phyloP scores from a whole-genome alignment of 306 rosid species.

The Acacia confusa region DNA sequence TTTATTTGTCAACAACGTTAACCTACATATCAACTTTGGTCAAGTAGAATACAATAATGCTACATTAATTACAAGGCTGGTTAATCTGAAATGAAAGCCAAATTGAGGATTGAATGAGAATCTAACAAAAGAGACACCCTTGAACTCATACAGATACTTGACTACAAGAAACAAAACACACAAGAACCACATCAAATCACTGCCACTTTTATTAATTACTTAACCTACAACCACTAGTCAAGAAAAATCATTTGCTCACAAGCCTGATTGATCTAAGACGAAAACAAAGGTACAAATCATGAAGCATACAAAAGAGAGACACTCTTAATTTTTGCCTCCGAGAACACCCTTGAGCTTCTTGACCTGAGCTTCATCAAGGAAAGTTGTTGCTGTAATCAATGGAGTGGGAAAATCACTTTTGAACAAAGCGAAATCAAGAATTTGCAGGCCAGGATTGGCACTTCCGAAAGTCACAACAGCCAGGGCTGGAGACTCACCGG shows the following conservation, averaged over 20 bases:
- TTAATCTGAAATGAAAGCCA: not conserved
- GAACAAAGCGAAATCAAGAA: constrained; percentile 71
- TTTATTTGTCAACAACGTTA: not conserved
- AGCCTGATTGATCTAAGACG: not conserved
- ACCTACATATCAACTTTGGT: not conserved
- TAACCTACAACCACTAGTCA: not conserved
- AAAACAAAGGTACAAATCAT: not conserved
- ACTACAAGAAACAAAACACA: not conserved
- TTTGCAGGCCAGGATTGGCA: constrained; percentile 70
- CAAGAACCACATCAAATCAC: not conserved
- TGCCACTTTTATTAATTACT: not conserved
- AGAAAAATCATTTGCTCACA: not conserved
- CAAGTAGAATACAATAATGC: not conserved
- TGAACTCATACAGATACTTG: not conserved
- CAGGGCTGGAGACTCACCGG: constrained; percentile 21
- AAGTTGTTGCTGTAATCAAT: constrained; percentile 49
- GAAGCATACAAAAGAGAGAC: constrained; percentile 7
- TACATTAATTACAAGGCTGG: not conserved
- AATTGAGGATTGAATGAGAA: not conserved
- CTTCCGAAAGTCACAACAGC: constrained; percentile 65
- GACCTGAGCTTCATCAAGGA: constrained; percentile 55
- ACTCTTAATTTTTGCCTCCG: constrained; percentile 49
- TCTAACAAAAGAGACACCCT: not conserved
- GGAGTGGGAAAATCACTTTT: constrained; percentile 62
- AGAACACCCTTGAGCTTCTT: constrained; percentile 86